Evolutionary conservation across 176 grass and related monocot species (phyloP), one percentile per base, ranked within the genome.

Genomic region (Chloris gayana): DNA sequence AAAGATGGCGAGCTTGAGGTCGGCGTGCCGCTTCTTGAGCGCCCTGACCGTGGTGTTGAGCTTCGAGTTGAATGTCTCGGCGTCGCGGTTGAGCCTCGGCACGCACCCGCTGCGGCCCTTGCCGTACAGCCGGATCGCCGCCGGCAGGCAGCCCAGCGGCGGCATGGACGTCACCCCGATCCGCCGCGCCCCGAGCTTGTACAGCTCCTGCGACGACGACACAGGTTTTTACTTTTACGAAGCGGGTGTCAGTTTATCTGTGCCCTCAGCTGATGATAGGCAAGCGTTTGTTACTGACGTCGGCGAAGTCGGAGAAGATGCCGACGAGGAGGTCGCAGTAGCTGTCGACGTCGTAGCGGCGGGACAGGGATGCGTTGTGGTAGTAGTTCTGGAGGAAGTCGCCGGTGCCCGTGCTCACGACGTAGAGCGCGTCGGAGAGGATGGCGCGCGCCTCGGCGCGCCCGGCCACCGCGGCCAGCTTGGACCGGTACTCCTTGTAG

Each of bases 371-470:
- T 62, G 87, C 87, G 70, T 97, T 97, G 64, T 88, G 84, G 75
- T 97, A 97, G 83, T 97, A 97, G 80, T 97, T 97, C 74, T 97
- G 91, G 57, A 92, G 2, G 78, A 87, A 97, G 84, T 97, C 94
- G 59, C 89, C 82, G 45, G 87, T 58, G 24, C 95, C 94, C 0
- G 87, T 80, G 83, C 95, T 91, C 4, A 97, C 4, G 68, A 97
- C 33, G 80, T 97, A 94, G 37, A 97, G 75, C 67, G 89, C 87
- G 62, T n/a, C 89, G 33, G 80, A 31, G 10, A 94, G 72, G 73
- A 97, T 94, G 72, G 74, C 19, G n/a, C 24, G 32, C 0, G 94
- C 87, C 21, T 70, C 56, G 56, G 41, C 27, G 12, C 24, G 69
- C 9, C 91, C 89, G 21, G 86, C 89, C 76, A 92, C 74, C 30